Evolutionary conservation across 129 eudicot genomes (phyloP).

Genomic region (sunflower (Helianthus annuus)): HanXRQr2.0-SUNRISE NC_035444.2:104377581-104378080

Average conservation of each 20-base stretch:
- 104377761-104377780: slow-evolving; percentile 90
- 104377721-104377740: slow-evolving; percentile 99
- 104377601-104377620: slow-evolving; percentile 92
- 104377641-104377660: slow-evolving; percentile 98
- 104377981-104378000: too few relatives aligned
- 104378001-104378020: too few relatives aligned
- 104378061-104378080: too few relatives aligned
- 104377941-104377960: too few relatives aligned
- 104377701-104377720: slow-evolving; percentile 90
- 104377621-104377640: slow-evolving; percentile 95
- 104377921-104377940: slow-evolving; percentile 1
- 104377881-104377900: slow-evolving; percentile 95
- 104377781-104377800: slow-evolving; percentile 91
- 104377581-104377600: slow-evolving; percentile 79
- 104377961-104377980: too few relatives aligned
- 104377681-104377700: slow-evolving; percentile 98
- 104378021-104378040: too few relatives aligned
- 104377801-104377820: slow-evolving; percentile 96
- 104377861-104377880: slow-evolving; percentile 73
- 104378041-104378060: too few relatives aligned
- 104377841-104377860: slow-evolving; percentile 70
- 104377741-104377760: slow-evolving; percentile 95
- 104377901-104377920: slow-evolving; percentile 77
- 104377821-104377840: slow-evolving; percentile 70
- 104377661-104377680: slow-evolving; percentile 96